Evolutionary conservation across 768 basidiomycete species (phyloP).

Genomic region (Mycena venus): DNA sequence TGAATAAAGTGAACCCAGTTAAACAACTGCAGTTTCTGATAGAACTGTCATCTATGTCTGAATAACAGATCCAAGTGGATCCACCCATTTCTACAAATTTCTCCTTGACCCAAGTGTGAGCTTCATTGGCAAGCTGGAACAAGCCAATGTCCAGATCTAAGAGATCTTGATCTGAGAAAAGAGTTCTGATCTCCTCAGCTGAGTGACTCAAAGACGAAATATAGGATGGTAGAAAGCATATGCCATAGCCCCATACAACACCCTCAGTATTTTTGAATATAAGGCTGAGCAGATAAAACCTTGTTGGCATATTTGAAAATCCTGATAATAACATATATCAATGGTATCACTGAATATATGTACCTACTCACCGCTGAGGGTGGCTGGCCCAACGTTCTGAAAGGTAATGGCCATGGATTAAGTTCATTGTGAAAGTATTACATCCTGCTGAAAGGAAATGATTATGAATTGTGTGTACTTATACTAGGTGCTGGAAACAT

Average conservation of each 20-base stretch:
- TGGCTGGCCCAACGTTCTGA: background rate
- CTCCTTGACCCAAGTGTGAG: background rate
- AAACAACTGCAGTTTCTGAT: background rate
- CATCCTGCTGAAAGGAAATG: background rate
- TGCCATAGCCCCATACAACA: background rate
- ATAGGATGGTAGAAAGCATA: background rate
- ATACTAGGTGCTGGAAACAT: too few relatives aligned
- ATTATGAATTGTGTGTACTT: too few relatives aligned
- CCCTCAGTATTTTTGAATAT: too few relatives aligned
- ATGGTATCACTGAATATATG: too few relatives aligned
- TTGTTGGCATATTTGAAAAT: slow-evolving; percentile 10
- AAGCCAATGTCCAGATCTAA: background rate
- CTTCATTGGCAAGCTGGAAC: background rate
- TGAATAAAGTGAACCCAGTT: background rate
- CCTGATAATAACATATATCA: background rate
- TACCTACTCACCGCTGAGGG: background rate
- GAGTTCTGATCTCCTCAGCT: background rate
- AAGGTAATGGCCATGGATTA: background rate
- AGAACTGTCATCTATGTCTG: background rate
- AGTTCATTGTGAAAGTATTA: background rate
- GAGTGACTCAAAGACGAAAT: background rate
- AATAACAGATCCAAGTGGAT: background rate
- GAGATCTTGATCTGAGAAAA: background rate
- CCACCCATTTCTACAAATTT: background rate
- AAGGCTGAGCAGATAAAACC: background rate